phyloP scores from a whole-genome alignment of 2,329 filamentous ascomycete genomes.

The Monilinia fructicola region DNA sequence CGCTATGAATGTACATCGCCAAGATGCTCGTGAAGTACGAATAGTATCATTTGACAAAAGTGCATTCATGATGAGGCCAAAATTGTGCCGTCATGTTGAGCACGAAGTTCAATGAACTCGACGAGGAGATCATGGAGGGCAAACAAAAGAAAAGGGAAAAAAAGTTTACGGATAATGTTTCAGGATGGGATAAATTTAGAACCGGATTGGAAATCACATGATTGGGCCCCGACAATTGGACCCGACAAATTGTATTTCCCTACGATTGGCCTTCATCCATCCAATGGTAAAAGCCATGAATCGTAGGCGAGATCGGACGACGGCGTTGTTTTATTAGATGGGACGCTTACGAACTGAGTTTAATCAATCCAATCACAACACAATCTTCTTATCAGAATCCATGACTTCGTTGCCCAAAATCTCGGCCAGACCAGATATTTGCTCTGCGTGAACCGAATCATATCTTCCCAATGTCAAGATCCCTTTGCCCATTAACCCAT shows the following conservation, averaged over 20 bases:
- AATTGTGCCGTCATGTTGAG: no score
- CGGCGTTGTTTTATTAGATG: background rate
- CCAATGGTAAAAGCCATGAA: background rate
- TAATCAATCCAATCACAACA: slow-evolving; percentile 14
- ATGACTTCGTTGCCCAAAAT: slow-evolving; percentile 9
- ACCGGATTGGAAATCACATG: slow-evolving; percentile 2
- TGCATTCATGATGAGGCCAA: no score
- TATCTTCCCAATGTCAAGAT: slow-evolving; percentile 2
- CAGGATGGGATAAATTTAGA: slow-evolving; percentile 4
- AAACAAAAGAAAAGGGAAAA: background rate
- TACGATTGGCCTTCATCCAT: background rate
- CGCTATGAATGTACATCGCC: slow-evolving; percentile 3
- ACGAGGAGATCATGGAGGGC: no score
- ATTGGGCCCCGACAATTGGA: slow-evolving; percentile 6
- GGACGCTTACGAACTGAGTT: slow-evolving; percentile 14
- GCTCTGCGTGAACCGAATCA: slow-evolving; percentile 8
- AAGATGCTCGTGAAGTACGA: slow-evolving; percentile 1
- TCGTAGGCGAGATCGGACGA: slow-evolving; percentile 17
- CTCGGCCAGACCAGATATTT: background rate
- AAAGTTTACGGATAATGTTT: background rate
- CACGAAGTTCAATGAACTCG: no score
- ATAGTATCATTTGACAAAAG: slow-evolving; percentile 5
- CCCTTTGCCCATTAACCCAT: slow-evolving; percentile 26
- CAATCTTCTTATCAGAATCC: slow-evolving; percentile 19
- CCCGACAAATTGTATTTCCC: slow-evolving; percentile 13